Percentiles rank a stretch among this genome's conserved stretches.
These are phyloP conservation scores for Penicillium hesseltinei DNA, from an alignment of 2,329 filamentous ascomycete genomes.

Conservation along the genomic window DNA sequence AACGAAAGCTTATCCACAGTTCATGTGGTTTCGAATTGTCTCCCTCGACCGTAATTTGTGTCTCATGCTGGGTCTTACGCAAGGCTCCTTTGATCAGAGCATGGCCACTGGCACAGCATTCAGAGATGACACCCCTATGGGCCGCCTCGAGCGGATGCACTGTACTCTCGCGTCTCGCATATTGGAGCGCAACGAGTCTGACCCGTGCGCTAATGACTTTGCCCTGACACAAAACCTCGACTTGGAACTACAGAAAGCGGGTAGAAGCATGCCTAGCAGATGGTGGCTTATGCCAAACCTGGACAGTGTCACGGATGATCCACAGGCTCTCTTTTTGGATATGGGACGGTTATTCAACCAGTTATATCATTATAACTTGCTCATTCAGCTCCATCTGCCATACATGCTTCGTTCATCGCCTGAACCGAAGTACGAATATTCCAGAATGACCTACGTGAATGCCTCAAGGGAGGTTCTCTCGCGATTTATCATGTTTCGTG, in stretches of 20 bases:
- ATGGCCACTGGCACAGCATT: slow-evolving; percentile 34
- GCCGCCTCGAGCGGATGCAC: slow-evolving; percentile 50
- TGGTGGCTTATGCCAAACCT: slow-evolving; percentile 48
- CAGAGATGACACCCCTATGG: slow-evolving; percentile 47
- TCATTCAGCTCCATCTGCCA: slow-evolving; percentile 56
- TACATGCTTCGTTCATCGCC: slow-evolving; percentile 48
- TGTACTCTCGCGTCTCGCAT: slow-evolving; percentile 47
- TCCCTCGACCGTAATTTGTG: slow-evolving; percentile 41
- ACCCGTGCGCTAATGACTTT: slow-evolving; percentile 26
- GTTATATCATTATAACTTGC: slow-evolving; percentile 51
- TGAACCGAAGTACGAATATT: slow-evolving; percentile 46
- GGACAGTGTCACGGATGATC: not conserved
- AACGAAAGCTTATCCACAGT: slow-evolving; percentile 14
- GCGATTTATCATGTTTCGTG: slow-evolving; percentile 50
- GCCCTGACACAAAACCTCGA: slow-evolving; percentile 36
- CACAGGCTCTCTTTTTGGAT: slow-evolving; percentile 25
- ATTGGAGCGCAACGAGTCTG: slow-evolving; percentile 18
- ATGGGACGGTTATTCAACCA: slow-evolving; percentile 47
- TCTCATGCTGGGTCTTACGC: slow-evolving; percentile 44
- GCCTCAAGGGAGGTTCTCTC: slow-evolving; percentile 53
- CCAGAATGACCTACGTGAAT: slow-evolving; percentile 50
- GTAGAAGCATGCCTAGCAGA: slow-evolving; percentile 38
- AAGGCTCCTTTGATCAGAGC: slow-evolving; percentile 28
- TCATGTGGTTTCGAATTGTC: slow-evolving; percentile 43
- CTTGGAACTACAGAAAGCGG: slow-evolving; percentile 42